Evolutionary conservation across 1,139 yeast species (phyloP).

Genomic region (Scheffersomyces segobiensis): DNA sequence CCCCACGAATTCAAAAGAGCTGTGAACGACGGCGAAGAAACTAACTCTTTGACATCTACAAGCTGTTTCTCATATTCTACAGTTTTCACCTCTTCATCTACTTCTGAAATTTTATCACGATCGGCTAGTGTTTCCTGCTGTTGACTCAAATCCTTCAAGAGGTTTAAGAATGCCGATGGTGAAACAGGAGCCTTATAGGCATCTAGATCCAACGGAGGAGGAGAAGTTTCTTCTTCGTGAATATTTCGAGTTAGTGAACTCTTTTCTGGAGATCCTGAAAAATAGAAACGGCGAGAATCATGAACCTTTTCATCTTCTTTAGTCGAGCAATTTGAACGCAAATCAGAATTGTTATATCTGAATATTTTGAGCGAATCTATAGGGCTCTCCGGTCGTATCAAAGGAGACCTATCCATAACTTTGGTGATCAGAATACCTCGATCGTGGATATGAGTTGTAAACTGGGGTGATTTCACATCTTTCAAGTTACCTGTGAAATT

Average conservation of each 20-base stretch:
- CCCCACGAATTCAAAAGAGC: slow-evolving; percentile 6
- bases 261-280: slow-evolving; percentile 12
- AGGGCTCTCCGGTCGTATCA: slow-evolving; percentile 1
- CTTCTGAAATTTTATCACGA: slow-evolving; percentile 6
- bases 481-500: background rate
- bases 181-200: slow-evolving; percentile 6
- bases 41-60: background rate
- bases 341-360: slow-evolving; percentile 10
- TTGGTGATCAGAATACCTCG: slow-evolving; percentile 4
- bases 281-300: background rate
- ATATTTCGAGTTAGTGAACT: background rate
- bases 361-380: slow-evolving; percentile 7
- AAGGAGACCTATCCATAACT: background rate
- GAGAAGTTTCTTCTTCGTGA: slow-evolving; percentile 1
- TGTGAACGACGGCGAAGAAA: slow-evolving; percentile 5
- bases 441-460: slow-evolving; percentile 1
- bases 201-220: slow-evolving; percentile 11
- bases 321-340: slow-evolving; percentile 4
- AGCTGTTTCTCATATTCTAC: background rate
- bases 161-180: slow-evolving; percentile 20
- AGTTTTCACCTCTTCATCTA: background rate
- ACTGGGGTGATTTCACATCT: background rate
- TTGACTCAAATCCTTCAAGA: slow-evolving; percentile 20
- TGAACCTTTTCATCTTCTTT: background rate
- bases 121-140: slow-evolving; percentile 8